Conservation (phyloP, 2,329 filamentous ascomycete genomes). For the Fusarium piperis region DNA sequence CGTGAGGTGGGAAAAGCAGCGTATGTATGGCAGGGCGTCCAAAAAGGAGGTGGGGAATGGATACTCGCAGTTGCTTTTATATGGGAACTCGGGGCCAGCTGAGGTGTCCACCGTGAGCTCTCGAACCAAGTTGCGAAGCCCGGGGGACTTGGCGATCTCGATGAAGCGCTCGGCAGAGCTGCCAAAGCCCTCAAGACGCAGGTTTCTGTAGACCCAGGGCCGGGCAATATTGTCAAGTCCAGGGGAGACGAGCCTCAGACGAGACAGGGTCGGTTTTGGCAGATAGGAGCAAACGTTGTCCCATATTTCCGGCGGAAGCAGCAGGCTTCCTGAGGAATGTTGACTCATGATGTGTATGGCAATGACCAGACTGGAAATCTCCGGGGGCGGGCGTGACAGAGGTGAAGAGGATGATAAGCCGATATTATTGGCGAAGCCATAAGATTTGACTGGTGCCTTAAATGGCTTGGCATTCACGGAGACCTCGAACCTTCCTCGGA, state of each 20-base stretch:
- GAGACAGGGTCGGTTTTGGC: neutral
- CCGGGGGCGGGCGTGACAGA: neutral
- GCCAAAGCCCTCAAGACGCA: conserved; percentile 1
- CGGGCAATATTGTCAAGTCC: neutral
- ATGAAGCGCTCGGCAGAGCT: conserved; percentile 10
- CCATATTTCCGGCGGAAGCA: conserved; percentile 7
- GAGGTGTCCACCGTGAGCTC: conserved; percentile 25
- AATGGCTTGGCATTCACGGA: neutral
- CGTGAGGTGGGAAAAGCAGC: neutral
- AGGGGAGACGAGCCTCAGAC: conserved; percentile 3
- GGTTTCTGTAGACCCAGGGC: neutral
- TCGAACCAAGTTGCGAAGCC: conserved; percentile 16
- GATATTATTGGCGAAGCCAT: neutral
- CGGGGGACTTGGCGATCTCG: conserved; percentile 13
- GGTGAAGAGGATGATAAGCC: neutral
- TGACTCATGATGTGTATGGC: neutral
- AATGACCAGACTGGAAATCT: neutral
- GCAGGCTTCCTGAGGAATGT: neutral
- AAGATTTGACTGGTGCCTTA: neutral
- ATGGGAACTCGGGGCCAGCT: neutral
- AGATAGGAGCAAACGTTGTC: conserved; percentile 7
- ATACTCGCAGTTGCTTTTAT: neutral
- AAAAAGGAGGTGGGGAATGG: neutral
- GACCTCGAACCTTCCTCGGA: neutral
- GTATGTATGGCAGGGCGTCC: conserved; percentile 15